Conservation (phyloP, 257 asterid genomes). For the Mitragyna speciosa region DNA sequence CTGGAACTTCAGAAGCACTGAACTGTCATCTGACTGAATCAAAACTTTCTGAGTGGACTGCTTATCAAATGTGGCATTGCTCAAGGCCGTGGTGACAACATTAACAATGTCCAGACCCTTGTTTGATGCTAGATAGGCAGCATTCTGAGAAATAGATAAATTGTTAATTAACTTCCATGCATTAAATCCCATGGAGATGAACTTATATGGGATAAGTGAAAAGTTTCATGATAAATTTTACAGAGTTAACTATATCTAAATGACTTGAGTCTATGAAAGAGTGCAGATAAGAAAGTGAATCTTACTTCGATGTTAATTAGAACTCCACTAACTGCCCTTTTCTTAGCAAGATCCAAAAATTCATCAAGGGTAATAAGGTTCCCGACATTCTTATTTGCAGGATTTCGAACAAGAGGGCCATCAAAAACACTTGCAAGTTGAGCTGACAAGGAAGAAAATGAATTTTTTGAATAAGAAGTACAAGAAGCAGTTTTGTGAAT, state of each 20-base stretch:
- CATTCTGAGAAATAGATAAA: constrained; percentile 43
- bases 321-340: constrained; percentile 52
- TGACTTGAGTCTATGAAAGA: neutral
- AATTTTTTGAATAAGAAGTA: neutral
- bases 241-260: neutral
- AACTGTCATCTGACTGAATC: constrained; percentile 69
- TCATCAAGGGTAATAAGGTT: constrained; percentile 59
- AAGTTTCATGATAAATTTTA: neutral
- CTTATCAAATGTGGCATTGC: constrained; percentile 62
- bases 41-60: constrained; percentile 54
- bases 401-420: constrained; percentile 46
- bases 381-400: constrained; percentile 64
- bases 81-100: constrained; percentile 52
- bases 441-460: constrained; percentile 43
- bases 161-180: neutral
- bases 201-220: neutral
- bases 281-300: neutral
- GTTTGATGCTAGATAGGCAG: constrained; percentile 61
- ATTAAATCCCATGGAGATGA: neutral
- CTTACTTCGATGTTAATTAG: constrained; percentile 50
- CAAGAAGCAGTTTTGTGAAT: neutral
- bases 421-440: constrained; percentile 51
- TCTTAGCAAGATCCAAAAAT: constrained; percentile 70
- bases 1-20: constrained; percentile 60
- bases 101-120: constrained; percentile 61